Percentiles rank a stretch among this genome's conserved stretches.
Evolutionary conservation across 1,139 yeast species (phyloP).

Genomic region (Taiozyma sp.): DNA sequence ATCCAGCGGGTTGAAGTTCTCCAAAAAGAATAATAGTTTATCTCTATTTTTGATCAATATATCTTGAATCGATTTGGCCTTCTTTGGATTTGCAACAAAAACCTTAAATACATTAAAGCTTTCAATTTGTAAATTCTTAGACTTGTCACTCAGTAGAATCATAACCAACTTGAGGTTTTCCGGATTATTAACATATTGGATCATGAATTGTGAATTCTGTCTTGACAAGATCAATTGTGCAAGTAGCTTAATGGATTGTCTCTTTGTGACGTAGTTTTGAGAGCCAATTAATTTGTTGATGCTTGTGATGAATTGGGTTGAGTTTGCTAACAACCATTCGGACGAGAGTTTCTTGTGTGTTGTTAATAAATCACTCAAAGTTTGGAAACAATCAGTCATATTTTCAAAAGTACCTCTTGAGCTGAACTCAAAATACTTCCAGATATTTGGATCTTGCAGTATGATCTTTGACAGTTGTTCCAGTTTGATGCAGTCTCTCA

Average conservation of each 20-base stretch:
- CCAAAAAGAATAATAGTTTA: slow-evolving; percentile 67
- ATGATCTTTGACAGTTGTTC: slow-evolving; percentile 64
- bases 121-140: slow-evolving; percentile 83
- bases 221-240: slow-evolving; percentile 73
- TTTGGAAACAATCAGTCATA: slow-evolving; percentile 85
- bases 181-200: slow-evolving; percentile 73
- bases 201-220: slow-evolving; percentile 68
- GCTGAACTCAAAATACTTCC: slow-evolving; percentile 82
- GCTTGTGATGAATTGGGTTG: slow-evolving; percentile 49
- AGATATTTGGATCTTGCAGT: slow-evolving; percentile 54
- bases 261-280: slow-evolving; percentile 82
- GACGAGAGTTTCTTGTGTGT: slow-evolving; percentile 64
- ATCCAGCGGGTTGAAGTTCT: slow-evolving; percentile 55
- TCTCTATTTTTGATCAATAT: slow-evolving; percentile 79
- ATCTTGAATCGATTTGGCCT: slow-evolving; percentile 74
- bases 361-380: slow-evolving; percentile 66
- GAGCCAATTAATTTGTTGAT: slow-evolving; percentile 71
- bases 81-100: slow-evolving; percentile 92
- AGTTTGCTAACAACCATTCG: slow-evolving; percentile 47
- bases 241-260: slow-evolving; percentile 82
- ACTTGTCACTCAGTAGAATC: slow-evolving; percentile 83
- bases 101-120: slow-evolving; percentile 92
- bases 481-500: slow-evolving; percentile 81
- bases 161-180: slow-evolving; percentile 81
- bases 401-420: slow-evolving; percentile 78